phyloP scores from a whole-genome alignment of 2,329 filamentous ascomycete species.

The Diatrype stigma region DNA sequence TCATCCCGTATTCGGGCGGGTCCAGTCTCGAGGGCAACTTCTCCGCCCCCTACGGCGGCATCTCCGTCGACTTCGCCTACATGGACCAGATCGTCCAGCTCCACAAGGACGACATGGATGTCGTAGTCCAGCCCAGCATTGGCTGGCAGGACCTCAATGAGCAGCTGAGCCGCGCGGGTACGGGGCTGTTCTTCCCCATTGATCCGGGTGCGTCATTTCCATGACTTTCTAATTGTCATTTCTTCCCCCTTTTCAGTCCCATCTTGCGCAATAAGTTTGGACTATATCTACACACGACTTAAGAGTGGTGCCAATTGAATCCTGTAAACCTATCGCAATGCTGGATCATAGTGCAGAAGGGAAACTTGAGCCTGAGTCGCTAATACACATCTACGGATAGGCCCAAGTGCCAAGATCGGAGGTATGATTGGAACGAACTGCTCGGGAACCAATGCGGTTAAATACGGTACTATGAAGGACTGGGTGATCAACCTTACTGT shows the following conservation, averaged over 20 bases:
- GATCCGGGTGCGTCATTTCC: slow-evolving; percentile 66
- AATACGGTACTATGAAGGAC: slow-evolving; percentile 83
- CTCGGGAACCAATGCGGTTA: slow-evolving; percentile 74
- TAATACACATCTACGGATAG: slow-evolving; percentile 28
- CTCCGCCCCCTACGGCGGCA: slow-evolving; percentile 77
- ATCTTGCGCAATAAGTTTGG: too few species aligned
- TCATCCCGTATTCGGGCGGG: slow-evolving; percentile 83
- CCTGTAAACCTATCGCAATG: too few species aligned
- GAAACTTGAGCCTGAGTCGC: too few species aligned
- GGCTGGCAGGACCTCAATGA: slow-evolving; percentile 91
- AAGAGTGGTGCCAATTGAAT: too few species aligned
- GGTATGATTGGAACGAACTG: slow-evolving; percentile 80
- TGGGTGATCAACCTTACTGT: slow-evolving; percentile 83
- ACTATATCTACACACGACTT: too few species aligned
- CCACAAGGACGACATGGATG: slow-evolving; percentile 84
- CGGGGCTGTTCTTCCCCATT: slow-evolving; percentile 83
- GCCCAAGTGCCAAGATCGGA: slow-evolving; percentile 68
- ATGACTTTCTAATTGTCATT: background rate
- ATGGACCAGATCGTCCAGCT: slow-evolving; percentile 82
- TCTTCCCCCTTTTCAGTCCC: too few species aligned
- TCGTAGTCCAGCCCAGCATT: slow-evolving; percentile 86
- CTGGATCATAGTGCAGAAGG: too few species aligned
- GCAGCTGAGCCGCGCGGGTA: slow-evolving; percentile 60
- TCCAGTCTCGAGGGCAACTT: slow-evolving; percentile 88
- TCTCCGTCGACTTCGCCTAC: slow-evolving; percentile 82